These are phyloP conservation scores for Paraphoma sp. DNA, from an alignment of 2,329 filamentous ascomycete genomes.

Conservation along the genomic window DNA sequence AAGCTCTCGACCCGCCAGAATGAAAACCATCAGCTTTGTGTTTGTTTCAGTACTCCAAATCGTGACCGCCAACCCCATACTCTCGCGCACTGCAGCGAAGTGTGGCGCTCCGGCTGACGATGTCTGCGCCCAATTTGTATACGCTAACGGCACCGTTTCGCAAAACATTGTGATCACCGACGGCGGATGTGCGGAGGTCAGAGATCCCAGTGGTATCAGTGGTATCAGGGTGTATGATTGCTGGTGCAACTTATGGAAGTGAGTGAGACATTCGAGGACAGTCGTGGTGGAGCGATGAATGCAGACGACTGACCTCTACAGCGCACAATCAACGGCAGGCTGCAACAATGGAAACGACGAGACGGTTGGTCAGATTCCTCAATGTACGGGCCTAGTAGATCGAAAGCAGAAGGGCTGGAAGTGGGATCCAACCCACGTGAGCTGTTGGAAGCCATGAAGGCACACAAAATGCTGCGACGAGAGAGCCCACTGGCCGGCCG, in stretches of 20 bases:
- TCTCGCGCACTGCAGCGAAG: neutral
- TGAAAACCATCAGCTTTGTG: too few relatives aligned
- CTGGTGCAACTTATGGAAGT: constrained; percentile 3
- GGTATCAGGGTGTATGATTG: constrained; percentile 4
- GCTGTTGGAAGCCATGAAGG: neutral
- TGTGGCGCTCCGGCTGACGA: neutral
- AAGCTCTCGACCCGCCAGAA: too few relatives aligned
- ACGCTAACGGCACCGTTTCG: neutral
- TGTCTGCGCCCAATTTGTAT: constrained; percentile 3
- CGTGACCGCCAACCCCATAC: neutral
- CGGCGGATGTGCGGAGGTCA: constrained; percentile 2
- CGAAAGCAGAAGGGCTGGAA: neutral
- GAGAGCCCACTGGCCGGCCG: too few relatives aligned
- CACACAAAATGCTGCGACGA: too few relatives aligned
- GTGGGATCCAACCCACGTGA: neutral
- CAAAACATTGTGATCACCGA: constrained; percentile 2
- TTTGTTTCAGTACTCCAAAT: neutral
- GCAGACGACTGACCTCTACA: neutral
- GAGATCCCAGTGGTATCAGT: neutral
- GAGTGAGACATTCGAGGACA: neutral
- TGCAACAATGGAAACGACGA: constrained; percentile 3
- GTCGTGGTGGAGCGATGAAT: too few relatives aligned
- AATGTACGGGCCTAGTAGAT: neutral
- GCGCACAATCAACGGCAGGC: neutral
- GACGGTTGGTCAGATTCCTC: neutral